Base-by-base conservation (phyloP, 352 stramenopile species). In the Pythium sp. region DNA sequence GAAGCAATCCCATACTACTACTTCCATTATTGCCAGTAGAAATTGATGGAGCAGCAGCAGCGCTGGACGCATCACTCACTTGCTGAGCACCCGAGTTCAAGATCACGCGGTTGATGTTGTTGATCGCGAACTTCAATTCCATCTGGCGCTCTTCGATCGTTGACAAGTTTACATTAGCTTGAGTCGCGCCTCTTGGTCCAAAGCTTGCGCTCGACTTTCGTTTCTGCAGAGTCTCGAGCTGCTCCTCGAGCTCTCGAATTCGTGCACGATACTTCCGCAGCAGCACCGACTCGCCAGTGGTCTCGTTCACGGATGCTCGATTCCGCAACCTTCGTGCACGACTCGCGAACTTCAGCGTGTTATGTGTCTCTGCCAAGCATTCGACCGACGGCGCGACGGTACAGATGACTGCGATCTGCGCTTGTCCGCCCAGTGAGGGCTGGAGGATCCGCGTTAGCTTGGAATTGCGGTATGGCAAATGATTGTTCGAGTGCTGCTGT, bases 381-480 rank as follows among this genome's bases (percentile, higher is more conserved):
- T 96, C 80, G 54, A 98, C 91, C 0, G 94, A 97, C 18, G 96
- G 93, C 6, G 97, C 98, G 20, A 97, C 91, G 68, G 96, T 99
- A 61, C 95, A 99, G 69, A 99, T 93, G 49, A 99, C 91, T n/a
- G 97, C 95, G 75, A 99, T 99, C 49, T 95, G 86, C 43, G 96
- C 95, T 76, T 99, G 98, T 9, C 97, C 97, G 24, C 90, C 94
- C 14, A 99, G 80, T 14, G 94, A 98, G 5, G 97, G 95, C 80
- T 99, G 96, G 3, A 99, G 73, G 70, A 99, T 97, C 20, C 97
- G 87, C 49, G 98, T 99, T 63, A 99, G 80, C 78, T 99, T 99
- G 3, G 92, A 98, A 80, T 99, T 98, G 62, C 98, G 93, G 74
- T 98, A 99, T 72, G 97, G 98, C 46, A 99, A 80, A 68, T 99